These are phyloP conservation scores for Coccomyxa sp. DNA, from an alignment of 139 green algal species.

Conservation along the genomic window DNA sequence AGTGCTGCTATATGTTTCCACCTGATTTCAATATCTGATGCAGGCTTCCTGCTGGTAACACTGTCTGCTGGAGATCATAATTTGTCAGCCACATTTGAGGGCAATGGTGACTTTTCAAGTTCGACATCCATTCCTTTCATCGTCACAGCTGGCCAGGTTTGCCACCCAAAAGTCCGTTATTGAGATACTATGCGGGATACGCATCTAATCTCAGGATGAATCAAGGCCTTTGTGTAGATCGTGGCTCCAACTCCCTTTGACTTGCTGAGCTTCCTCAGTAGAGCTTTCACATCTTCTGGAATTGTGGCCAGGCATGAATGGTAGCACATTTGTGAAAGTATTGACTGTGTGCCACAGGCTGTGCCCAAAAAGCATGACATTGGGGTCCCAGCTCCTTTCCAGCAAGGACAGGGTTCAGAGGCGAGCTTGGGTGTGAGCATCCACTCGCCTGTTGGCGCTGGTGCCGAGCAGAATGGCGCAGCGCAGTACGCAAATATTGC, in stretches of 20 bases:
- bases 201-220: no score
- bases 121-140: not conserved
- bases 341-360: not conserved
- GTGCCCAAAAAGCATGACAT: not conserved
- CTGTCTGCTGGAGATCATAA: not conserved
- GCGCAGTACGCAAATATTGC: not conserved
- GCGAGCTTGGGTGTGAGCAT: not conserved
- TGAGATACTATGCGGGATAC: no score
- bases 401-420: not conserved
- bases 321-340: not conserved
- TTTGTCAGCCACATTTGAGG: not conserved
- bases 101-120: not conserved
- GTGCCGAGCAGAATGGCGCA: no score
- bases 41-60: not conserved
- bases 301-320: not conserved
- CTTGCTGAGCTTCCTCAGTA: no score
- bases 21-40: no score
- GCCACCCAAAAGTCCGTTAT: no score
- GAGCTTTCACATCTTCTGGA: no score
- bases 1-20: no score
- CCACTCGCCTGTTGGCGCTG: no score
- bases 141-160: not conserved
- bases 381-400: not conserved
- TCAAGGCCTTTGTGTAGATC: no score
- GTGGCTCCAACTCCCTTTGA: no score